These are phyloP conservation scores for Batrachochytrium dendrobatidis DNA, from an alignment of 371 early-diverging fungal genomes.

Conservation along the genomic window DNA sequence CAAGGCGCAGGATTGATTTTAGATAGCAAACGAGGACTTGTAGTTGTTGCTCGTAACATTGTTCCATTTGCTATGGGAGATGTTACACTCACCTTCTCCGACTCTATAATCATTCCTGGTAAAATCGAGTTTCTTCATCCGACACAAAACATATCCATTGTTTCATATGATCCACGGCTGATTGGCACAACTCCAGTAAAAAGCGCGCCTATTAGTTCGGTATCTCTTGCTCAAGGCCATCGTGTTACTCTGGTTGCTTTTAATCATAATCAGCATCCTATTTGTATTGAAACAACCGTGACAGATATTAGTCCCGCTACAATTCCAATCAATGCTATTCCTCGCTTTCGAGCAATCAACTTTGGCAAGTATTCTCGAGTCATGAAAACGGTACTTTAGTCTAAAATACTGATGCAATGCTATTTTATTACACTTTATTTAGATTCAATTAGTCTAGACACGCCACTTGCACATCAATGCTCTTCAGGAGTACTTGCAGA, in stretches of 20 bases:
- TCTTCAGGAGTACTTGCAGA: conserved; percentile 80
- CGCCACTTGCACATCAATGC: conserved; percentile 75
- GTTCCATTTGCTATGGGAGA: conserved; percentile 69
- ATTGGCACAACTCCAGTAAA: conserved; percentile 65
- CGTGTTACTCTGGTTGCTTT: conserved; percentile 52
- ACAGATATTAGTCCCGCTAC: conserved; percentile 72
- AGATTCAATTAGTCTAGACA: conserved; percentile 82
- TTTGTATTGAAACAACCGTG: conserved; percentile 63
- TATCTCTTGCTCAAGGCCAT: conserved; percentile 53
- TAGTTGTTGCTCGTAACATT: conserved; percentile 75
- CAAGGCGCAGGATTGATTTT: conserved; percentile 74
- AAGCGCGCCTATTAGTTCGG: conserved; percentile 54
- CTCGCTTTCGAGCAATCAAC: conserved; percentile 61
- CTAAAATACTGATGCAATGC: not conserved
- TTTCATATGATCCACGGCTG: conserved; percentile 66
- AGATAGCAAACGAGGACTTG: conserved; percentile 63
- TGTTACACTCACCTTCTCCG: conserved; percentile 68
- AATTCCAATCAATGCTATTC: conserved; percentile 72
- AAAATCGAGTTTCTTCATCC: conserved; percentile 65
- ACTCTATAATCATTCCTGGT: conserved; percentile 39
- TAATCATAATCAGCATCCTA: conserved; percentile 72
- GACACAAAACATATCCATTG: conserved; percentile 65
- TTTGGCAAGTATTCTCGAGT: conserved; percentile 21
- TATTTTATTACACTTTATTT: too few relatives aligned
- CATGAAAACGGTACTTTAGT: not conserved